Evolutionary conservation across 1,284 basidiomycete species (phyloP).

Genomic region (Ceratobasidium sp.): DNA sequence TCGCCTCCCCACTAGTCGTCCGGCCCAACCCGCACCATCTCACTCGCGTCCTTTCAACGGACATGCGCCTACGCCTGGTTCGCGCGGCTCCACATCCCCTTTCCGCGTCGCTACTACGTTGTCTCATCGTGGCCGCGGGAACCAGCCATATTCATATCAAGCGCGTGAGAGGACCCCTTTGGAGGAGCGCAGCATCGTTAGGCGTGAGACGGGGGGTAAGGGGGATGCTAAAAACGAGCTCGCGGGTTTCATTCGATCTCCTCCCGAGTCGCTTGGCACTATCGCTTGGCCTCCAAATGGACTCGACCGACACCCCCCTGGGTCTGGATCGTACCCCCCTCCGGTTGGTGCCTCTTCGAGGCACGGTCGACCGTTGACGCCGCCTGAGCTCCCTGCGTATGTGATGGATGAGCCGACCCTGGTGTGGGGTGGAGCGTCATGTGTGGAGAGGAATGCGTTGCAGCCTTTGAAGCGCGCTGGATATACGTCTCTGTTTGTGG

Average conservation of each 20-base stretch:
- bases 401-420: constrained; percentile 34
- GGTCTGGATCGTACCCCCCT: neutral
- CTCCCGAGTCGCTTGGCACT: no score
- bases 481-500: constrained; percentile 27
- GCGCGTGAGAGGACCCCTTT: constrained; percentile 16
- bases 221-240: neutral
- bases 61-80: neutral
- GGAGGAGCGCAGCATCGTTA: neutral
- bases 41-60: no score
- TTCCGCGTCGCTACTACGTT: constrained; percentile 28
- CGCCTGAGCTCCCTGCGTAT: neutral
- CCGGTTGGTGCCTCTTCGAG: neutral
- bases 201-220: neutral
- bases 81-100: constrained; percentile 22
- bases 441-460: constrained; percentile 11
- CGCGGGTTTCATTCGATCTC: neutral
- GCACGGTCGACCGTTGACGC: neutral
- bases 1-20: neutral
- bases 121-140: constrained; percentile 11
- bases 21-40: neutral
- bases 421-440: constrained; percentile 24
- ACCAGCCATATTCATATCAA: constrained; percentile 2
- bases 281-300: no score
- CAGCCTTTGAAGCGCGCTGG: constrained; percentile 31
- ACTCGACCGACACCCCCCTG: neutral